Percentiles rank a stretch among this genome's conserved stretches.
These are phyloP conservation scores for Blakeslea trispora DNA, from an alignment of 371 early-diverging fungal species.

Conservation along the genomic window DNA sequence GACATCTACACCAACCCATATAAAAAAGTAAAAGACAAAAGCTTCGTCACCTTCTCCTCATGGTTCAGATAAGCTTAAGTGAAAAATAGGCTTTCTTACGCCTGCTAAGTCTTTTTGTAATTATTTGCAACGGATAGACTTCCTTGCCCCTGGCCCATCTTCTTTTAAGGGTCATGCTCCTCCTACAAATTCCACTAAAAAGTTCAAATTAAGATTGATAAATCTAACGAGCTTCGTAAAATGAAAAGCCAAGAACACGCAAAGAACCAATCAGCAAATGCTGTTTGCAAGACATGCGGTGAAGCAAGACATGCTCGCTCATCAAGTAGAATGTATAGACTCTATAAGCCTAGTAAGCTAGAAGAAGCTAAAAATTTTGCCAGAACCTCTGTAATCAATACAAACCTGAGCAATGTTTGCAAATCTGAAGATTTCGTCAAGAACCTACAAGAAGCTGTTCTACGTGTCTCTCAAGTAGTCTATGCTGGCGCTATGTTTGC, in stretches of 20 bases:
- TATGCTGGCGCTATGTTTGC: not conserved
- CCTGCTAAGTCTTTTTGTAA: too few species aligned
- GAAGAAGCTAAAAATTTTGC: not conserved
- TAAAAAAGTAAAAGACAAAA: too few species aligned
- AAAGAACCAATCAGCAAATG: not conserved
- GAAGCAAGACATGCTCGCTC: not conserved
- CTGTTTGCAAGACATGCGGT: not conserved
- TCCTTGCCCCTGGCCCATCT: too few species aligned
- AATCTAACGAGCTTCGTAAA: not conserved
- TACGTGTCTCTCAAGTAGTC: too few species aligned
- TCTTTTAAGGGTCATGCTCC: too few species aligned
- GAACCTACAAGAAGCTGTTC: not conserved
- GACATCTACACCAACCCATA: too few species aligned
- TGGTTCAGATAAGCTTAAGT: too few species aligned
- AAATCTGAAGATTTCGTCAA: not conserved
- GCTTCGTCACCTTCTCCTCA: too few species aligned
- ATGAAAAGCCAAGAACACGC: not conserved
- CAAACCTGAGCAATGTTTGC: not conserved
- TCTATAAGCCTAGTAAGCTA: not conserved
- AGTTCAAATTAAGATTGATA: not conserved
- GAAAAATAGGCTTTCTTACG: too few species aligned
- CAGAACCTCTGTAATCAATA: not conserved
- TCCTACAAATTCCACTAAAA: too few species aligned
- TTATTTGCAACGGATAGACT: too few species aligned
- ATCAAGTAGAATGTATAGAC: not conserved